Base-by-base conservation (phyloP, 2,329 filamentous ascomycete genomes). In the Dothistroma septosporum region DNA sequence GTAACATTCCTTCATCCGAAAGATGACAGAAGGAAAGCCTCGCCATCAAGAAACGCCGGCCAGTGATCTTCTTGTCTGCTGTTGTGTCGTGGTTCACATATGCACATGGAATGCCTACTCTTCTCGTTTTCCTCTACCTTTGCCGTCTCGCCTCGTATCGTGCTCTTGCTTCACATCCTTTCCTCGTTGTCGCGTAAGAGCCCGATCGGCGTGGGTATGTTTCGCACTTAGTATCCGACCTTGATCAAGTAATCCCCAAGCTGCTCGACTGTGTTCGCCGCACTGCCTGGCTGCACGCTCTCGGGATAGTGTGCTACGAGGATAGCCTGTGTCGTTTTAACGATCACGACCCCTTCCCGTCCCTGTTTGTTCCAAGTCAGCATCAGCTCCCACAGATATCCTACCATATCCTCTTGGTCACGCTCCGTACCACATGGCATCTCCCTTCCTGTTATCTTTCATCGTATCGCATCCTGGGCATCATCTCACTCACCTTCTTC, bases 251-350 rank as follows among this genome's bases (percentile, higher is more conserved):
- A 97, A 77, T 96, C 90, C 72, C 85, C 91, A 65, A 99, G 84
- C 71, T 86, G 82, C 81, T 93, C 90, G 68, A 96, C 89, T 54
- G 89, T 90, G 75, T 85, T 85, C 70, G 87, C 87, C 65, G 91
- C 87, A 76, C 88, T 87, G 74, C 90, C 87, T 56, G 89, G 90
- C 75, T 89, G 82, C 69, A 87, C 80, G 64, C 76, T 76, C 76
- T 96, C 91, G 68, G 82, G 83, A 83, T 97, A 91, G 82, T 96
- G 91, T 69, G 86, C 89, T 75, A 99, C 79, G 74, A 99, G 85
- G 76, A 97, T 87, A 69, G 92, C 91, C 79, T 95, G 88, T 73
- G 83, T 87, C 72, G 93, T 95, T 83, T 95, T 96, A 78, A 87
- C 87, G 70, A 94, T 85, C 74, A 88, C 82, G 72, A 96, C 79